Evolutionary conservation across 1,284 basidiomycete species (phyloP), one percentile per base, ranked within the genome.

Genomic region (Cryptococcus sp.): DNA sequence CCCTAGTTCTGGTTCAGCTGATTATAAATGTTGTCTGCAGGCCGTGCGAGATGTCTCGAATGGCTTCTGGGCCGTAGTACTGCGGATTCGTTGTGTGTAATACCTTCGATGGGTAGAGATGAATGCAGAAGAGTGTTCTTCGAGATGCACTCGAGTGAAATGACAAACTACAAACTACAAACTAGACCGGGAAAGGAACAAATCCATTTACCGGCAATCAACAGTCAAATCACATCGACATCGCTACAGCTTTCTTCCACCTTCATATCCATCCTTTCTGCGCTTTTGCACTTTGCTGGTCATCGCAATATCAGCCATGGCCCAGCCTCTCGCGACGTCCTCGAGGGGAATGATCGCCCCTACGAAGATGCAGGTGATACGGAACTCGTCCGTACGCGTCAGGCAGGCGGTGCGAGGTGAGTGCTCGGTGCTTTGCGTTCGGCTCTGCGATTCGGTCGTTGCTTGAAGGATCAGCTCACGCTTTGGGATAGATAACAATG

Each of bases 401-500:
- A 59, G 73, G 3, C 74, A 76, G 53, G 75, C 74, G 16, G 75
- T 77, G 35, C 57, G 75, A 51, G 75, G 75, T 77, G 49, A 50
- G 73, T 65, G 22, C 48, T 22, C 15, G 8, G n/a, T 10, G 11
- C 15, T 48, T 19, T 20, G 23, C 20, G 16, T 41, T 38, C 13
- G 17, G n/a, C 7, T 27, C 22, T 51, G 35, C 25, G 19, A 30
- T 8, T 41, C n/a, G n/a, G n/a, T 30, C 25, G 43, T 23, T 13
- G 13, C 13, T 30, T 48, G 23, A 38, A 17, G 3, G 17, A 7
- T 42, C 16, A 25, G 42, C 42, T 23, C 25, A 54, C 42, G 20
- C 58, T 58, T 42, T 4, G 17, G 5, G 58, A 58, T 42, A 94
- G 92, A 93, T 80, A 93, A 94, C 80, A 93, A 93, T 78, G 85